These are phyloP conservation scores for Ophiosphaerella herpotricha DNA, from an alignment of 2,329 filamentous ascomycete genomes.

Conservation along the genomic window DNA sequence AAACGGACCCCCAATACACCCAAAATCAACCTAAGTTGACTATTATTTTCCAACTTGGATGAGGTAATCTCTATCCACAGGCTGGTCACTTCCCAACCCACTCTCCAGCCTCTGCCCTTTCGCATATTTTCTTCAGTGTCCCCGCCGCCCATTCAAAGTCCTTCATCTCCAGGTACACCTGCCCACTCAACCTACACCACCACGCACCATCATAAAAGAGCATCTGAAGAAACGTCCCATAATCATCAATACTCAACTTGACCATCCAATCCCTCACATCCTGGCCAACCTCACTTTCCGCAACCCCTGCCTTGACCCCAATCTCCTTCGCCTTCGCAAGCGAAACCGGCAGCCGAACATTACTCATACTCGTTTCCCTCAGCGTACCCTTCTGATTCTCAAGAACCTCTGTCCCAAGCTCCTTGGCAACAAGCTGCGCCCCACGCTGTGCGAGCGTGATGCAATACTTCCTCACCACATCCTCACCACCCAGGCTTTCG, in stretches of 20 bases:
- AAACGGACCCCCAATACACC: neutral
- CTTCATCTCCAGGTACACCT: conserved; percentile 78
- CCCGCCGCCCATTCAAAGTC: conserved; percentile 76
- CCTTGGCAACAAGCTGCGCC: conserved; percentile 62
- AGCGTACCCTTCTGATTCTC: conserved; percentile 68
- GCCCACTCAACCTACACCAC: conserved; percentile 77
- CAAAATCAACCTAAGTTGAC: neutral
- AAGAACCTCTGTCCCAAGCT: conserved; percentile 72
- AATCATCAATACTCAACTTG: conserved; percentile 55
- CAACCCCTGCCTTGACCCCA: conserved; percentile 20
- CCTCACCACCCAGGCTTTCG: conserved; percentile 72
- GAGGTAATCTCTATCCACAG: conserved; percentile 6
- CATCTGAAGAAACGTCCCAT: conserved; percentile 73
- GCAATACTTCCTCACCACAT: conserved; percentile 67
- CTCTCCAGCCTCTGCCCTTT: conserved; percentile 55
- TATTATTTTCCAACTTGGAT: neutral
- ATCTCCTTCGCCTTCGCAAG: conserved; percentile 37
- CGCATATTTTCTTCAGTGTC: conserved; percentile 62
- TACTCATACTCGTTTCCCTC: conserved; percentile 71
- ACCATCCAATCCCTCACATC: conserved; percentile 50
- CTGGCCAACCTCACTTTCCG: conserved; percentile 22
- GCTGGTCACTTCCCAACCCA: conserved; percentile 14
- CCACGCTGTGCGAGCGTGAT: conserved; percentile 67
- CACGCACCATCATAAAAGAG: conserved; percentile 64
- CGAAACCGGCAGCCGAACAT: conserved; percentile 72